Percentiles rank a stretch among this genome's conserved stretches.
Conservation (phyloP, 768 basidiomycete species). For the Favolaschia claudopus region DNA sequence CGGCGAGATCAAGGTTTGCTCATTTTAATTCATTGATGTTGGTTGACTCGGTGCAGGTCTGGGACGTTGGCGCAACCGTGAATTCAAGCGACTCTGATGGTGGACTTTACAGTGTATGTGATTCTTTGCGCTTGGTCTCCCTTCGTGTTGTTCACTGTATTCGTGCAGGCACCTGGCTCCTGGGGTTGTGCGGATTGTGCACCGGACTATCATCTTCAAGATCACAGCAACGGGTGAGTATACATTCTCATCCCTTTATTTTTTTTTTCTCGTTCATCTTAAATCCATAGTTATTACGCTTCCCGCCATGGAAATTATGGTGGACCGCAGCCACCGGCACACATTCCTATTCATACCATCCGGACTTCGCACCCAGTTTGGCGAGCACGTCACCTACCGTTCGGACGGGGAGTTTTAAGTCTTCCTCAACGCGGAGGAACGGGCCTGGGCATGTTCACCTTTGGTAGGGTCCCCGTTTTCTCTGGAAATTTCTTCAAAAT, state of each 20-base stretch:
- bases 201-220: neutral
- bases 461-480: constrained; percentile 33
- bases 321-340: neutral
- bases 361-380: constrained; percentile 90
- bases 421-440: constrained; percentile 90
- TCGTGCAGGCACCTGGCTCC: neutral
- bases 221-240: too few species aligned
- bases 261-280: too few species aligned
- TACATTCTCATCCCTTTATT: too few species aligned
- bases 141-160: neutral
- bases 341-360: constrained; percentile 60
- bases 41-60: neutral
- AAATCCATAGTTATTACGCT: too few species aligned
- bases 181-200: constrained; percentile 13
- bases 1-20: constrained; percentile 91
- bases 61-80: constrained; percentile 6
- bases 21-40: neutral
- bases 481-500: neutral
- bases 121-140: neutral
- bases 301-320: too few species aligned
- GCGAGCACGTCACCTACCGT: constrained; percentile 92
- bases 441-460: constrained; percentile 82
- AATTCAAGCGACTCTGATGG: neutral
- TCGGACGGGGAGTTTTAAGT: constrained; percentile 87
- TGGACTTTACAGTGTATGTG: neutral